Percentiles rank a stretch among this genome's conserved stretches.
phyloP scores from a whole-genome alignment of 2,329 filamentous ascomycete genomes.

The Drechslerella dactyloides region DNA sequence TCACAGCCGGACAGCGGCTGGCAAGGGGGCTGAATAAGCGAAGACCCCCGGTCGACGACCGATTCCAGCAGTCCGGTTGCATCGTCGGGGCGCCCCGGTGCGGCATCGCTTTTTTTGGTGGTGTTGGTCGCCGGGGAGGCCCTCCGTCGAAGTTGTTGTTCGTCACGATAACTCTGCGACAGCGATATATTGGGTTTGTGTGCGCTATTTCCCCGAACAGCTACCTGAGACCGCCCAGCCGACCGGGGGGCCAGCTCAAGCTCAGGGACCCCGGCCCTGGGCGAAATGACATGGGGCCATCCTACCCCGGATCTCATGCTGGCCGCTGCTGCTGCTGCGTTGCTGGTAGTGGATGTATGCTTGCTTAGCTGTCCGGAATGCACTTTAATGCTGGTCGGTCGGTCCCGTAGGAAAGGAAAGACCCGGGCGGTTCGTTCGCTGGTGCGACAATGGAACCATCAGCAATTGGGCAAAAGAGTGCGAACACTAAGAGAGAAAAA shows the following conservation, averaged over 20 bases:
- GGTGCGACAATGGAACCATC: constrained; percentile 14
- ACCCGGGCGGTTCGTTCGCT: constrained; percentile 26
- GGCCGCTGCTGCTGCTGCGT: no score
- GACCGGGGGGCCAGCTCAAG: constrained; percentile 32
- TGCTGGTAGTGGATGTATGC: neutral
- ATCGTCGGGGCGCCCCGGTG: constrained; percentile 21
- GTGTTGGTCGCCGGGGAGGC: no score
- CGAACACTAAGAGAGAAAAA: neutral
- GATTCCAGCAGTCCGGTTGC: constrained; percentile 44
- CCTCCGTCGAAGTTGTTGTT: no score
- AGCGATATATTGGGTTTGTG: constrained; percentile 1
- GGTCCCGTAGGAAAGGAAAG: constrained; percentile 23
- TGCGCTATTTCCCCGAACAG: constrained; percentile 37
- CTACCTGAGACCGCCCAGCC: constrained; percentile 26
- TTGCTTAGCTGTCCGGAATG: constrained; percentile 45
- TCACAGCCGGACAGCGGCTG: neutral
- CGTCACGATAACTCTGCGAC: neutral
- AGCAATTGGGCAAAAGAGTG: constrained; percentile 1
- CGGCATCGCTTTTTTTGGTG: neutral
- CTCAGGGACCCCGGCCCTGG: constrained; percentile 28
- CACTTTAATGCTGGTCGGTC: constrained; percentile 34
- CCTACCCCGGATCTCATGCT: constrained; percentile 27
- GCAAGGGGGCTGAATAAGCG: constrained; percentile 47
- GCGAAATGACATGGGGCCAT: constrained; percentile 42
- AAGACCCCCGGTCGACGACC: constrained; percentile 25